phyloP scores from a whole-genome alignment of 1,139 yeast genomes.

The Kodamaea fungicola region DNA sequence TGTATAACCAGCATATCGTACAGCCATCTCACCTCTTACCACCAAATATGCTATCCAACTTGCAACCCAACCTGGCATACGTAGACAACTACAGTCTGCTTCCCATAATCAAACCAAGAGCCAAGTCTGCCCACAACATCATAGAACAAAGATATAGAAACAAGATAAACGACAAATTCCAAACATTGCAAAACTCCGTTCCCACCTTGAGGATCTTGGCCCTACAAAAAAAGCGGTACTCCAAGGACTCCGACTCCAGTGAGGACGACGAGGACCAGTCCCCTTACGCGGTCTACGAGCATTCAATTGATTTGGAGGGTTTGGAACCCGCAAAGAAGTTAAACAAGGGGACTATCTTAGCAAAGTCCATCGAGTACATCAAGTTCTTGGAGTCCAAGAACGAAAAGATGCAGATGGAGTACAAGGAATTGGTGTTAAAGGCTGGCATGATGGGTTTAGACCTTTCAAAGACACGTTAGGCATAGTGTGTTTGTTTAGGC shows the following conservation, averaged over 20 bases:
- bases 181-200: constrained; percentile 38
- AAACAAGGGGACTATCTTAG: constrained; percentile 43
- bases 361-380: constrained; percentile 45
- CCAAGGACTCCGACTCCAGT: constrained; percentile 14
- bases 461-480: constrained; percentile 1
- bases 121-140: constrained; percentile 40
- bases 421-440: constrained; percentile 27
- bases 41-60: background rate
- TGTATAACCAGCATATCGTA: background rate
- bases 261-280: constrained; percentile 13
- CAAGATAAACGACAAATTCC: constrained; percentile 44
- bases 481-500: no score
- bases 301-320: constrained; percentile 33
- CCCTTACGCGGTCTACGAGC: constrained; percentile 8
- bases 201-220: constrained; percentile 38
- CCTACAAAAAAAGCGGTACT: constrained; percentile 13
- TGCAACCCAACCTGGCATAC: background rate
- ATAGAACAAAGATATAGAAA: constrained; percentile 46
- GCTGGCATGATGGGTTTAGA: constrained; percentile 26
- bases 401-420: constrained; percentile 31
- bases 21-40: background rate
- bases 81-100: background rate
- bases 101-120: constrained; percentile 12
- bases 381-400: constrained; percentile 41
- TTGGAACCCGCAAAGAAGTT: constrained; percentile 44